Conservation (phyloP, 148 eudicot species). For the Nepenthes gracilis region DNA sequence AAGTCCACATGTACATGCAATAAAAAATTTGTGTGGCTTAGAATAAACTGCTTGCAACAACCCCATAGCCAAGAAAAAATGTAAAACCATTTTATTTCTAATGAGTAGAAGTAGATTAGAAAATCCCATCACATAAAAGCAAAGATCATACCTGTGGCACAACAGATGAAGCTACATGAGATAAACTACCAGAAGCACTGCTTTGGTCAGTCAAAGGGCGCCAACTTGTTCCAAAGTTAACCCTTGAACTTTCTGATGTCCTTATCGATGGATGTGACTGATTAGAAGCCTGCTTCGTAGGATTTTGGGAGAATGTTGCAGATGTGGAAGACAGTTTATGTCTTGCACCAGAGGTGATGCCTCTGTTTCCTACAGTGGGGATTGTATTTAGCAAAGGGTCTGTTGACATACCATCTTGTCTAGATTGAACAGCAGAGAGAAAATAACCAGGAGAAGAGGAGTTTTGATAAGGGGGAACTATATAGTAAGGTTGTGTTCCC, state of each 20-base stretch:
- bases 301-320: constrained; percentile 22
- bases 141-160: constrained; percentile 44
- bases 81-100: too few species aligned
- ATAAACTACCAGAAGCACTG: constrained; percentile 19
- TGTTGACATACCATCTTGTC: constrained; percentile 34
- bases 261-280: constrained; percentile 26
- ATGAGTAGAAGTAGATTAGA: neutral
- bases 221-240: constrained; percentile 40
- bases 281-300: constrained; percentile 31
- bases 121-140: neutral
- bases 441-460: constrained; percentile 44
- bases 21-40: neutral
- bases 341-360: constrained; percentile 27
- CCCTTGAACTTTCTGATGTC: constrained; percentile 29
- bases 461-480: constrained; percentile 57
- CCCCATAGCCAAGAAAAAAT: too few species aligned
- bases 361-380: constrained; percentile 28
- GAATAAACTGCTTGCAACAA: too few species aligned
- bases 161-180: constrained; percentile 27
- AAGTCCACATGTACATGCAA: too few species aligned
- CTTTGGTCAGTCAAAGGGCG: constrained; percentile 27
- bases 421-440: constrained; percentile 51
- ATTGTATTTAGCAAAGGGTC: constrained; percentile 31
- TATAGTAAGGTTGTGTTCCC: constrained; percentile 67
- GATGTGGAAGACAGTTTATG: constrained; percentile 34